These are phyloP conservation scores for Globisporangium rhizosaccharum DNA, from an alignment of 352 stramenopile species.

Conservation along the genomic window DNA sequence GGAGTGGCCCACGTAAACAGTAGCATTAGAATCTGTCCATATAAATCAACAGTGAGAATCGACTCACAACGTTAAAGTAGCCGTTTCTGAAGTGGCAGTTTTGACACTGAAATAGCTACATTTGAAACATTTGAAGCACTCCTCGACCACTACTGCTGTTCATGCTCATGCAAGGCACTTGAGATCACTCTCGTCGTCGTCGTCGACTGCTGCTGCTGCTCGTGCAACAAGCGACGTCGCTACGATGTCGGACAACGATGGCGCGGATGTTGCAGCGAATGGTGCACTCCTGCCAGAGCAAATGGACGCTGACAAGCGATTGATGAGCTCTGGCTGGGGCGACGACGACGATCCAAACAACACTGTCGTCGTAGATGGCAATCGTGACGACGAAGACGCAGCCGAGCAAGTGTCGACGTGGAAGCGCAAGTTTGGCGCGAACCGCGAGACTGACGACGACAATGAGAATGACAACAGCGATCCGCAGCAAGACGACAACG, in stretches of 20 bases:
- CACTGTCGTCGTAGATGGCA: neutral
- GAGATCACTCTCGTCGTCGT: no score
- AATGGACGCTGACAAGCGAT: conserved; percentile 9
- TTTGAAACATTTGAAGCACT: neutral
- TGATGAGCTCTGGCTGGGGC: conserved; percentile 25
- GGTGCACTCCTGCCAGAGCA: neutral
- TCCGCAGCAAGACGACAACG: conserved; percentile 15
- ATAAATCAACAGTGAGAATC: no score
- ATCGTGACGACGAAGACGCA: conserved; percentile 5
- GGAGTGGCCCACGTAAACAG: no score
- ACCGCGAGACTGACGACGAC: neutral
- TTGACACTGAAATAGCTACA: neutral
- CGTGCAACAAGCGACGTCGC: neutral
- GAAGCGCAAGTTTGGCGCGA: conserved; percentile 2
- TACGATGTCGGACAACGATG: conserved; percentile 11
- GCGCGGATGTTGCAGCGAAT: neutral
- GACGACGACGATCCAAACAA: conserved; percentile 11
- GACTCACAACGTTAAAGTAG: no score
- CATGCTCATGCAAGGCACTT: no score
- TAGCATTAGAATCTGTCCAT: no score
- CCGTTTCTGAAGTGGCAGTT: no score
- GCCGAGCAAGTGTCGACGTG: conserved; percentile 2
- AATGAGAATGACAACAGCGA: conserved; percentile 14
- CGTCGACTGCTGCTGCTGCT: neutral
- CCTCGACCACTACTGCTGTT: neutral